Base-by-base conservation (phyloP, 768 basidiomycete genomes). In the Mycena pura region DNA sequence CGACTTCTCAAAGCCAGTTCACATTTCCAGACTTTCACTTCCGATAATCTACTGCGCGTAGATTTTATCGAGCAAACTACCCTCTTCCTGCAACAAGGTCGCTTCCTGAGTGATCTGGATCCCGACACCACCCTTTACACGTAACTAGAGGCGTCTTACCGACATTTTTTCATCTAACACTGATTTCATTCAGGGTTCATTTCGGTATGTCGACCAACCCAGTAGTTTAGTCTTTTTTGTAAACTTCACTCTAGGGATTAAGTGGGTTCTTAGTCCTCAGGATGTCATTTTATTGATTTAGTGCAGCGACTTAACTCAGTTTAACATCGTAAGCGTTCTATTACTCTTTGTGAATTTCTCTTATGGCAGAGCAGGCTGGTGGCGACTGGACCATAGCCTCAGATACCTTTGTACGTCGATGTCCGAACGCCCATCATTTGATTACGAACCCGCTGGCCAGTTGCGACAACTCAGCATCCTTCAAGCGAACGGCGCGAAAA, bases 21-120 rank as follows among this genome's bases (percentile, higher is more conserved):
- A 10, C 8, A 25, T 29, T 50, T 28, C 15, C 21, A 63, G 56
- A 62, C 64, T 39, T 62, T 59, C 36, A 66, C 64, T 3, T 62
- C 60, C 22, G 64, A 66, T 22, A 66, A 66, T 32, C 60, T 66
- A n/a, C 10, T 64, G 40, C 65, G 64, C 21, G 60, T 60, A 17
- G 67, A 66, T 50, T 68, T 68, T 41, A 59, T 66, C 7, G 62
- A 59, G 17, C 56, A 68, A 27, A 68, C 65, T 7, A 46, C 54
- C 10, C 62, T 68, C 39, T 68, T 68, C 31, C 36, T 68, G 28
- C 58, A 66, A 43, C 67, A 68, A 57, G 67, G 67, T 10, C 61
- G 47, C 40, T 50, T 66, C 21, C 32, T 68, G 41, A 57, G 52
- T 41, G 65, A 66, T 34, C 34, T 68, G 17, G 24, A 60, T 29